Percentiles rank a stretch among this genome's conserved stretches.
phyloP scores from a whole-genome alignment of 306 rosid genomes.

The Lagenaria siceraria region DNA sequence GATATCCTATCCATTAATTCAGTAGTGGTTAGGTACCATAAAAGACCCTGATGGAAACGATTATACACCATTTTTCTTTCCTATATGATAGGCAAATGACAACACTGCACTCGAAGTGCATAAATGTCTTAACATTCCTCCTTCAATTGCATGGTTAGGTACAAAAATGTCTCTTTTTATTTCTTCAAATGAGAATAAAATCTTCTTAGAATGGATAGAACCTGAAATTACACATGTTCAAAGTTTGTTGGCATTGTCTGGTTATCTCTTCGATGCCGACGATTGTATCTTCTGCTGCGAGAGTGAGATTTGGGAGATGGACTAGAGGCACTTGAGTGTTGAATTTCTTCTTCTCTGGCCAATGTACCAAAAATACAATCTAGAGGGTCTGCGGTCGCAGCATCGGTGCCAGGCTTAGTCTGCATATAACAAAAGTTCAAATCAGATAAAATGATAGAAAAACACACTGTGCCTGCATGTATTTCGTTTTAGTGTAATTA shows the following conservation, averaged over 20 bases:
- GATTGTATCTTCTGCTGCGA: constrained; percentile 45
- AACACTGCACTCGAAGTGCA: background rate
- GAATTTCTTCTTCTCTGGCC: constrained; percentile 35
- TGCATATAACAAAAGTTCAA: constrained; percentile 6
- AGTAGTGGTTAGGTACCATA: background rate
- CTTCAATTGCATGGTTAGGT: background rate
- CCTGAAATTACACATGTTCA: constrained; percentile 7
- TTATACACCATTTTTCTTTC: background rate
- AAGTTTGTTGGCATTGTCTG: constrained; percentile 20
- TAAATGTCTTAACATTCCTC: background rate
- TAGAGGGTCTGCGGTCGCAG: constrained; percentile 39
- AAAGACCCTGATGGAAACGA: background rate
- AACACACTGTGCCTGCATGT: background rate
- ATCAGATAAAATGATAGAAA: background rate
- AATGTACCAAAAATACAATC: constrained; percentile 50
- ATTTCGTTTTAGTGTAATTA: background rate
- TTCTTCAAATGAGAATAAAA: background rate
- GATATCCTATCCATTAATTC: background rate
- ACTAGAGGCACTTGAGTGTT: constrained; percentile 19
- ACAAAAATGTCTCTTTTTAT: background rate
- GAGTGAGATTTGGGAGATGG: constrained; percentile 28
- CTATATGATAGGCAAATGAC: background rate
- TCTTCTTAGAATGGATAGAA: background rate
- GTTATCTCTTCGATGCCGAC: constrained; percentile 44
- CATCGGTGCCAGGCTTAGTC: constrained; percentile 28